Base-by-base conservation (phyloP, 2,329 filamentous ascomycete genomes). In the Rosellinia necatrix region DNA sequence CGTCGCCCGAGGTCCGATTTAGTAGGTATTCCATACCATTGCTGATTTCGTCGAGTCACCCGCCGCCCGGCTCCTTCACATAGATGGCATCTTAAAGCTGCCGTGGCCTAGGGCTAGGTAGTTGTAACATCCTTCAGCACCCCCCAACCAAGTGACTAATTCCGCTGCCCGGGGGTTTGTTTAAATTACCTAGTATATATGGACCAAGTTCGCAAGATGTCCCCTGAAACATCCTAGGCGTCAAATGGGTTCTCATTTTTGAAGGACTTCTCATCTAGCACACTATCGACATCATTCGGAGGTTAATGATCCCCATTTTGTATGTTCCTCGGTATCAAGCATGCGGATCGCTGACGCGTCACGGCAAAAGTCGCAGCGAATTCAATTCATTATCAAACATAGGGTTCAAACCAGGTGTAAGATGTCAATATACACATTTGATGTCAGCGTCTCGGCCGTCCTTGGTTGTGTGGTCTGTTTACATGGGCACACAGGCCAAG, bases 1-100 rank as follows among this genome's bases (percentile, higher is more conserved):
- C 32, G n/a, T 32, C n/a, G 25, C 19, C 46, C 46, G 46, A 55
- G 32, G 4, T 38, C 46, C 53, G 25, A 50, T 35, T 55, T 38
- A 29, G 6, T 19, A 30, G 9, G 6, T 43, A 44, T 5, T 6
- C 13, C 5, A 15, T 7, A 41, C 22, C 17, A 12, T 15, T 40
- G n/a, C 37, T 19, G 19, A 25, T 21, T n/a, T 25, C 25, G 10
- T 43, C 32, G 5, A 42, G 41, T 32, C 48, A 10, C 13, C 25
- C 17, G 21, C 15, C 8, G 7, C 27, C n/a, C 4, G 25, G 17
- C 13, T 48, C n/a, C 8, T 21, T 12, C 21, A 48, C 8, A 17
- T 27, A 22, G 8, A 7, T 38, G 12, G 12, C n/a, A 24, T 41
- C 47, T 21, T n/a, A 17, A 37, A 6, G 17, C 6, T 19, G 12